Evolutionary conservation across 176 grass and related monocot species (phyloP), one percentile per base, ranked within the genome.

Genomic region (Avena sativa): DNA sequence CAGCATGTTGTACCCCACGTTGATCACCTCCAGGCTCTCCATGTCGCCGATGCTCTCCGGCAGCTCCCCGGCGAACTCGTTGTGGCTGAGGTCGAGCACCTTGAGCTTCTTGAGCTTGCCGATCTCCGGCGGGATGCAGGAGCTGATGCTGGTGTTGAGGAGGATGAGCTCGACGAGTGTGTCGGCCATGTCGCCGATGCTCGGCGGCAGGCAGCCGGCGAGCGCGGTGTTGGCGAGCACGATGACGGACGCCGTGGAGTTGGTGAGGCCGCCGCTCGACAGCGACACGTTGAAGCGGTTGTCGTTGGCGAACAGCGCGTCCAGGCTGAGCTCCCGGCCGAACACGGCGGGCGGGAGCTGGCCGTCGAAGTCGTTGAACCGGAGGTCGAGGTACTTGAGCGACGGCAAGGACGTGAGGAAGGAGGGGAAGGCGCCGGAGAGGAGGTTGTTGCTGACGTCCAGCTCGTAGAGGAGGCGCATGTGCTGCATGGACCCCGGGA

Each of bases 31-130:
- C n/a, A 98, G 91, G 49, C 83, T 91, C 83, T 89, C 88, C 91
- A 98, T 92, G 76, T 85, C 76, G 5, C 91, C 93, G 66, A 98
- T 57, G 83, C 66, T 86, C 19, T 93, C 91, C 21, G 93, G 95
- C 50, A 98, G 83, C 30, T 82, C 88, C 14, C 91, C 93, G 19
- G 92, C 90, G 75, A 98, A 76, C 15, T 86, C 81, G 89, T 98
- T 98, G 83, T 21, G 89, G 90, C 95, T 93, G 51, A 98, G 85
- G 81, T 98, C 95, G n/a, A 98, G 87, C 83, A 98, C 93, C 60
- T 11, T 93, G 17, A 98, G 93, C 74, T 98, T 92, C 71, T 76
- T 91, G 3, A 98, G 86, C 82, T 86, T 89, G 19, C 95, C 95
- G 62, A 98, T 80, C 81, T 93, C 93, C 63, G 90, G 85, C 9